Base-by-base conservation (phyloP, 2,329 filamentous ascomycete species). In the Hyphodiscus sp. region DNA sequence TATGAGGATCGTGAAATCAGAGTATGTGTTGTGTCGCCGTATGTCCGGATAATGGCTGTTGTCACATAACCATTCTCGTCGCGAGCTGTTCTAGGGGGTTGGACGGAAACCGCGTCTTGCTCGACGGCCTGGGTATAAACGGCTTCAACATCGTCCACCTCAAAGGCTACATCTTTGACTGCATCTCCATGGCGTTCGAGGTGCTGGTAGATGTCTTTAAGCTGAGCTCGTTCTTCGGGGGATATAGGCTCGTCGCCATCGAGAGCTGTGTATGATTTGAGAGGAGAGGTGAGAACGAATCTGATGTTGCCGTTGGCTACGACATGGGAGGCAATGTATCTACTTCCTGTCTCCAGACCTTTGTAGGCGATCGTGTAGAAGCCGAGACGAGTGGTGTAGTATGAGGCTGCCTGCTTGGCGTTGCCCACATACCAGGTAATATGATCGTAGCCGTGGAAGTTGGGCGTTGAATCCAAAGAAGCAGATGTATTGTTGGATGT, bases 381-480 rank as follows among this genome's bases (percentile, higher is more conserved):
- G 52, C 90, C 91, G 76, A 96, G 91, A 61, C 91, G 87, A 11
- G 82, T 85, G 62, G 86, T 85, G 74, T 96, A 96, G 74, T 89
- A 96, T 15, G 86, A 81, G 41, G 91, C 91, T 2, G 91, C 89
- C 76, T 96, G 91, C 74, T 96, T 96, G 64, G 92, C 91, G 69
- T 97, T 97, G 68, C 91, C 91, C 29, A 96, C 92, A 76, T 90
- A 96, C 91, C 91, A 96, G 62, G 90, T 91, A 53, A 96, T 82
- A 71, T 96, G 89, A 73, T 96, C 89, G 70, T 96, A 96, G 67
- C 89, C 91, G 57, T 72, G 65, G 61, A 61, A 61, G 15, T 56
- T 61, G 0, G 63, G 57, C n/a, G 63, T 60, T 18, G 60, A 45
- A 29, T 60, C 52, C 26, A 56, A 41, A 2, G 50, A 51, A 43